Conservation (phyloP, 2,329 filamentous ascomycete genomes). For the Cladophialophora psammophila region DNA sequence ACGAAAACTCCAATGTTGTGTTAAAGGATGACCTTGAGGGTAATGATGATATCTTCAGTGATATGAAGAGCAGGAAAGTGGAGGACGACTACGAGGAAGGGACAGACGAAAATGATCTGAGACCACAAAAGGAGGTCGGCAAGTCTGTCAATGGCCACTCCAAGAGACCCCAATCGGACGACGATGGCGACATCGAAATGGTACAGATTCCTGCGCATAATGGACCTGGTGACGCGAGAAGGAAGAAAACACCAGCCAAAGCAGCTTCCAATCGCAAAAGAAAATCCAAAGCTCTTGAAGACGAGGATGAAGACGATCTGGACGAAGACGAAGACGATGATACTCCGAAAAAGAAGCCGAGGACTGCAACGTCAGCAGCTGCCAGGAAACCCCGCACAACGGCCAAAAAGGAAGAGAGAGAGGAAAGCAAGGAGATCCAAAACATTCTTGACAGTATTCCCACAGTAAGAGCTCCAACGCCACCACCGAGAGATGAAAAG, state of each 20-base stretch:
- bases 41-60: constrained; percentile 84
- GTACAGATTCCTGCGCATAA: constrained; percentile 37
- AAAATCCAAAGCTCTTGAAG: constrained; percentile 63
- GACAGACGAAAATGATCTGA: constrained; percentile 60
- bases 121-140: constrained; percentile 46
- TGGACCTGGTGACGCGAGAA: constrained; percentile 48
- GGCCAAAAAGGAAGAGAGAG: constrained; percentile 69
- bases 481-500: constrained; percentile 71
- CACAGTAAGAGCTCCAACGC: constrained; percentile 80
- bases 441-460: constrained; percentile 89
- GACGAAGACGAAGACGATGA: constrained; percentile 58
- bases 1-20: constrained; percentile 65
- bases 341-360: constrained; percentile 58
- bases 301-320: constrained; percentile 52
- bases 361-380: constrained; percentile 48
- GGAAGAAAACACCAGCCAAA: constrained; percentile 43
- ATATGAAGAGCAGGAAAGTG: constrained; percentile 69
- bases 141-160: constrained; percentile 20
- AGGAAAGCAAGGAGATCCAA: constrained; percentile 76
- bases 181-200: constrained; percentile 41
- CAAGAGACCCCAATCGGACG: constrained; percentile 41
- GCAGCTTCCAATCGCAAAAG: constrained; percentile 56
- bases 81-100: constrained; percentile 74
- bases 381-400: constrained; percentile 62
- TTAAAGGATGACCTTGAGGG: constrained; percentile 73